phyloP scores from a whole-genome alignment of 352 stramenopile species.

The Phytopythium aichiense region DNA sequence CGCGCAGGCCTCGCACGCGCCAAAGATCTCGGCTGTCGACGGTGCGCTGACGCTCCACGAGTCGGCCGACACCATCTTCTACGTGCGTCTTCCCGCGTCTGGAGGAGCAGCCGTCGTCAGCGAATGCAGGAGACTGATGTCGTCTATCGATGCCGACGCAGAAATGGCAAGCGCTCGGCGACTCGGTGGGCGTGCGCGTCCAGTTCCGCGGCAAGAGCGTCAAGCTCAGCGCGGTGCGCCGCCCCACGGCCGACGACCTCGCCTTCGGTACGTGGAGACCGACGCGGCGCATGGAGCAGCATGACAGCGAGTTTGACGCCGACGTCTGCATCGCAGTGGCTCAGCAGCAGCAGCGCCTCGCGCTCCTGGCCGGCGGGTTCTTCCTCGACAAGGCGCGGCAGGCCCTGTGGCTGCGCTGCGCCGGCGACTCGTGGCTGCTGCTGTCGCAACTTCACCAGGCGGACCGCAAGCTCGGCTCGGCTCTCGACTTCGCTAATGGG shows the following conservation, averaged over 20 bases:
- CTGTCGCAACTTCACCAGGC: slow-evolving; percentile 67
- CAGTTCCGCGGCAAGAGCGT: slow-evolving; percentile 62
- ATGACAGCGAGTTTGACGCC: not conserved
- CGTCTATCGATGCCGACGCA: slow-evolving; percentile 2
- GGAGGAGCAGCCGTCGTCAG: too few relatives aligned
- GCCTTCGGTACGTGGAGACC: slow-evolving; percentile 20
- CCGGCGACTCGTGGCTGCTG: slow-evolving; percentile 51
- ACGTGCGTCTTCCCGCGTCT: slow-evolving; percentile 23
- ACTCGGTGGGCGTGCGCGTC: slow-evolving; percentile 63
- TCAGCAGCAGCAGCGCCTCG: not conserved
- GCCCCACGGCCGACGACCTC: slow-evolving; percentile 40
- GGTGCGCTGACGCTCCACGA: slow-evolving; percentile 49
- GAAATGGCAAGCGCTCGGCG: slow-evolving; percentile 76
- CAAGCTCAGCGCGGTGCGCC: slow-evolving; percentile 61
- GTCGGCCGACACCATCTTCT: slow-evolving; percentile 46
- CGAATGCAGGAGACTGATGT: too few relatives aligned
- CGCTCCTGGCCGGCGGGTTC: slow-evolving; percentile 31
- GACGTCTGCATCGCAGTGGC: not conserved
- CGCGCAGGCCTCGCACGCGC: slow-evolving; percentile 43
- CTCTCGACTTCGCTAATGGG: slow-evolving; percentile 80
- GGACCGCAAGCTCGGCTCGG: slow-evolving; percentile 53
- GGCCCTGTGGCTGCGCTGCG: slow-evolving; percentile 67
- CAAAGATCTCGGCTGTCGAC: slow-evolving; percentile 64
- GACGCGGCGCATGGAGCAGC: not conserved
- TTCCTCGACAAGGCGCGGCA: slow-evolving; percentile 77